Conservation (phyloP, 306 rosid species). For the Datisca glomerata region DNA sequence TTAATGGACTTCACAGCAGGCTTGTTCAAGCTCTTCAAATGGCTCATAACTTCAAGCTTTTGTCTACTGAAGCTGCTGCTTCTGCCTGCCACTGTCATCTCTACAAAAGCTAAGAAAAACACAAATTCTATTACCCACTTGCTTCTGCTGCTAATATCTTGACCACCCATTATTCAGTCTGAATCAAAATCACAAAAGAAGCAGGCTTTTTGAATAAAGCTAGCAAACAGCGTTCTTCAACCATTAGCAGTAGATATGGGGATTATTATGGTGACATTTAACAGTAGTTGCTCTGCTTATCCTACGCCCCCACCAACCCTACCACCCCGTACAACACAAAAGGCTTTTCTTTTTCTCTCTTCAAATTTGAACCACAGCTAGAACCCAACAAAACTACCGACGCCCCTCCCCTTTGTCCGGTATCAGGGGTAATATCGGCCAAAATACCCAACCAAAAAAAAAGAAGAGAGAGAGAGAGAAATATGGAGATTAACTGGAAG, state of each 20-base stretch:
- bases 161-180: neutral
- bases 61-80: conserved; percentile 14
- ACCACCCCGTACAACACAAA: neutral
- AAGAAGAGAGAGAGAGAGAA: too few relatives aligned
- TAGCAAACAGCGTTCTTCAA: neutral
- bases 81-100: conserved; percentile 20
- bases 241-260: neutral
- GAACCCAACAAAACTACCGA: neutral
- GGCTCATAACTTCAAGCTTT: conserved; percentile 33
- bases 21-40: conserved; percentile 37
- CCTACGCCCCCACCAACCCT: conserved; percentile 1
- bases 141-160: neutral
- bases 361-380: too few relatives aligned
- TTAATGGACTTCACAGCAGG: conserved; percentile 40
- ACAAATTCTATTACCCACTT: neutral
- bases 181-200: neutral
- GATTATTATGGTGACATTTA: neutral
- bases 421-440: too few relatives aligned
- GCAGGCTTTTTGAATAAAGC: neutral
- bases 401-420: neutral
- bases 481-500: too few relatives aligned
- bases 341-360: neutral
- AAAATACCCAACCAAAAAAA: too few relatives aligned
- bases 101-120: conserved; percentile 14
- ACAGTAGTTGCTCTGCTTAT: neutral